Percentiles rank a stretch among this genome's conserved stretches.
Conservation (phyloP, 2,329 filamentous ascomycete species). For the Orbilia javanica region DNA sequence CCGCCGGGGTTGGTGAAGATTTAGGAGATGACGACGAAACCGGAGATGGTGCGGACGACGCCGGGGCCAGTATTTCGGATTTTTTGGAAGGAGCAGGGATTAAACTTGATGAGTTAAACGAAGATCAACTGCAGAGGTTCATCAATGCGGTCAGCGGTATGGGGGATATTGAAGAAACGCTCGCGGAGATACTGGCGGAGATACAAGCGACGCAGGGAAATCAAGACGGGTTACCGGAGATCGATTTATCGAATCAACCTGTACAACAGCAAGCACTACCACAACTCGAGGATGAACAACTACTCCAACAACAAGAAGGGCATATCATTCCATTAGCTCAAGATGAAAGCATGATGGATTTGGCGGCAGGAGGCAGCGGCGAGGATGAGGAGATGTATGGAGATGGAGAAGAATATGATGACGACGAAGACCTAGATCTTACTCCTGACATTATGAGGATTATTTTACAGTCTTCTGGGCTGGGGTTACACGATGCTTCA, state of each 20-base stretch:
- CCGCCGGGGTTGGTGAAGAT: background rate
- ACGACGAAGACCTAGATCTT: conserved; percentile 48
- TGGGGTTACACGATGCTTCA: background rate
- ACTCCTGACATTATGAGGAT: conserved; percentile 51
- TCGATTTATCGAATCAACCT: background rate
- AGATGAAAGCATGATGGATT: conserved; percentile 22
- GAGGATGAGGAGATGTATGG: conserved; percentile 49
- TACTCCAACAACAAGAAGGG: background rate
- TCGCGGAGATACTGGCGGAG: conserved; percentile 34
- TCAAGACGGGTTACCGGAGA: background rate
- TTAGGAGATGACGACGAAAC: background rate
- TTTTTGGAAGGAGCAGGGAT: conserved; percentile 47
- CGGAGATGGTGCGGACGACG: background rate
- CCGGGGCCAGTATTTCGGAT: conserved; percentile 25
- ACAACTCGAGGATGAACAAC: background rate
- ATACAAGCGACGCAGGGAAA: conserved; percentile 24
- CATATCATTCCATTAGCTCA: background rate
- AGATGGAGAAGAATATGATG: conserved; percentile 43
- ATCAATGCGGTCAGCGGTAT: conserved; percentile 52
- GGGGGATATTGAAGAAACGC: conserved; percentile 40
- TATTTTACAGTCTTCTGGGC: conserved; percentile 37
- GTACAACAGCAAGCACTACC: background rate
- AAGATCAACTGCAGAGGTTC: conserved; percentile 52
- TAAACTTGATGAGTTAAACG: conserved; percentile 48
- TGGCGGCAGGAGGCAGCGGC: conserved; percentile 6